phyloP scores from a whole-genome alignment of 2,329 filamentous ascomycete species.

The Emmonsiellopsis sp. region DNA sequence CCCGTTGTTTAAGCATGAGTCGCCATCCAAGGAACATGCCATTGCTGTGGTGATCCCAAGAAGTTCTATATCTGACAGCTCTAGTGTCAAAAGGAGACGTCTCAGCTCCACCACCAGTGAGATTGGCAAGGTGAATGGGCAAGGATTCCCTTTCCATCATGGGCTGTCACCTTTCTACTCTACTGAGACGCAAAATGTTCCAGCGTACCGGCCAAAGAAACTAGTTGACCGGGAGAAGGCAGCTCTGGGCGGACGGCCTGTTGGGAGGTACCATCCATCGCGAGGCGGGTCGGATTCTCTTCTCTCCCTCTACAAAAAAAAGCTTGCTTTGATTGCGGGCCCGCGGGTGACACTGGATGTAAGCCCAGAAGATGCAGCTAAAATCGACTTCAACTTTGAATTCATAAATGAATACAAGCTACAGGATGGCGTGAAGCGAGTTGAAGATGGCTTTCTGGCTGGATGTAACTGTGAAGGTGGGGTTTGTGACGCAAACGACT shows the following conservation, averaged over 20 bases:
- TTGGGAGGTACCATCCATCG: not conserved
- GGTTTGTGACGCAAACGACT: slow-evolving; percentile 18
- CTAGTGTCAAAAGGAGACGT: not conserved
- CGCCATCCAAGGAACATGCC: too few relatives aligned
- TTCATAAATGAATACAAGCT: slow-evolving; percentile 29
- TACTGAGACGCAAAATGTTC: not conserved
- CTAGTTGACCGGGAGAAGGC: not conserved
- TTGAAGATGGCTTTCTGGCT: slow-evolving; percentile 20
- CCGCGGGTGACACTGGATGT: slow-evolving; percentile 19
- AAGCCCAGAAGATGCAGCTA: slow-evolving; percentile 6
- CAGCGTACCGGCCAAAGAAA: not conserved
- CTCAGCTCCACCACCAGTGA: not conserved
- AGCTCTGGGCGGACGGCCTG: not conserved
- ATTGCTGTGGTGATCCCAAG: not conserved
- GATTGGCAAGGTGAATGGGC: not conserved
- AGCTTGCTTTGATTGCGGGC: slow-evolving; percentile 18
- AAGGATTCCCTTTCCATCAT: not conserved
- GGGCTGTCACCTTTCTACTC: slow-evolving; percentile 4
- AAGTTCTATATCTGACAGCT: not conserved
- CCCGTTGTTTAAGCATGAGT: too few relatives aligned
- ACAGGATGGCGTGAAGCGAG: slow-evolving; percentile 20
- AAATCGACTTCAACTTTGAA: slow-evolving; percentile 27
- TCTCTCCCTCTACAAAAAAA: slow-evolving; percentile 12
- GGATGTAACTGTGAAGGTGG: slow-evolving; percentile 22
- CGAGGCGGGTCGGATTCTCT: not conserved